Percentiles rank a stretch among this genome's conserved stretches.
phyloP scores from a whole-genome alignment of 257 asterid species.

The Datura wrightii region DNA sequence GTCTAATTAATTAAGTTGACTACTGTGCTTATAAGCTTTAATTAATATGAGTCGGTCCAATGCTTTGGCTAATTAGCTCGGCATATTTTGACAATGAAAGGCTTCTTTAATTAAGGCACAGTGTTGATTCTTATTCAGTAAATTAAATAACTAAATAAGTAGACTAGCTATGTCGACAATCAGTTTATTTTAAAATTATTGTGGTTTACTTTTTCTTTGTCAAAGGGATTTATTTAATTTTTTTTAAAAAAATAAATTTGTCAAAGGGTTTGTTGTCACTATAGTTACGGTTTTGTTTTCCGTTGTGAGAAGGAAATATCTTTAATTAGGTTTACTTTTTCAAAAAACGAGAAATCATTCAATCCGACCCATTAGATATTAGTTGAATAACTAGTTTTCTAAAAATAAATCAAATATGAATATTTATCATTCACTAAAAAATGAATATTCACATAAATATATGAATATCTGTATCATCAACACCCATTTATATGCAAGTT shows the following conservation, averaged over 20 bases:
- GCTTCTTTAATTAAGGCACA: neutral
- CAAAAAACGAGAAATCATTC: no score
- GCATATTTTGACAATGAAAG: constrained; percentile 12
- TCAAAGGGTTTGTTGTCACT: neutral
- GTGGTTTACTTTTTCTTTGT: constrained; percentile 9
- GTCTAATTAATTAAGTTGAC: neutral
- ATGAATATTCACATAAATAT: no score
- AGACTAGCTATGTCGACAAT: neutral
- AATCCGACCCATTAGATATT: no score
- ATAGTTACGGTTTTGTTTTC: no score
- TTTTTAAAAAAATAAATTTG: neutral
- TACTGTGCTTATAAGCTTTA: neutral
- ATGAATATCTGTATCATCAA: no score
- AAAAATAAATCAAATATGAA: no score
- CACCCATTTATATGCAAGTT: no score
- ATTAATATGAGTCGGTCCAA: constrained; percentile 18
- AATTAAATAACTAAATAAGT: neutral
- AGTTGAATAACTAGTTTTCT: no score
- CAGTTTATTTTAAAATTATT: neutral
- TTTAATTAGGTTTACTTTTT: no score
- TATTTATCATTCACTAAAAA: no score
- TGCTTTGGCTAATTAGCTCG: neutral
- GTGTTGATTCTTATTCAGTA: neutral
- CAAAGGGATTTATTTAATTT: neutral
- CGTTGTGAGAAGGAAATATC: no score